Conservation (phyloP, 192 early-diverging fungal species). For the Chytriomyces sp. region DNA sequence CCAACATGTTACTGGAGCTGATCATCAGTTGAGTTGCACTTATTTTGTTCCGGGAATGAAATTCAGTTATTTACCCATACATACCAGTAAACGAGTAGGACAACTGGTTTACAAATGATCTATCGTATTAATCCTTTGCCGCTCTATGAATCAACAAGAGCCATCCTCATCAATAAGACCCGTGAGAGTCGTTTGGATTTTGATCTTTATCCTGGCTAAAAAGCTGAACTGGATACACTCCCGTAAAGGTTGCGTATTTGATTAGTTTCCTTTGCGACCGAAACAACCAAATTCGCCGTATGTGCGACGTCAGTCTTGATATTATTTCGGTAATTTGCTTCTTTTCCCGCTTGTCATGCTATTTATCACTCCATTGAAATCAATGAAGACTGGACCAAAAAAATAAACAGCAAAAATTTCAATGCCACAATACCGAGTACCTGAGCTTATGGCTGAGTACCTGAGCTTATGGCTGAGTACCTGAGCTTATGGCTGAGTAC, state of each 20-base stretch:
- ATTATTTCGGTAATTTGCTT: conserved; percentile 50
- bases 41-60: too few relatives aligned
- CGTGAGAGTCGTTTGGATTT: conserved; percentile 29
- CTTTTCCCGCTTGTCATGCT: not conserved
- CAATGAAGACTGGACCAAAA: conserved; percentile 54
- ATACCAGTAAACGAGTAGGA: conserved; percentile 61
- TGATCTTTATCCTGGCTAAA: not conserved
- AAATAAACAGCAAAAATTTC: conserved; percentile 53
- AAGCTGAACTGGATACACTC: not conserved
- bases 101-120: conserved; percentile 60
- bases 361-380: conserved; percentile 33
- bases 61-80: not conserved
- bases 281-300: conserved; percentile 55
- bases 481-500: conserved; percentile 41
- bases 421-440: conserved; percentile 64
- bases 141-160: conserved; percentile 45
- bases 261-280: conserved; percentile 63
- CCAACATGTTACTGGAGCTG: conserved; percentile 48
- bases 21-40: conserved; percentile 50
- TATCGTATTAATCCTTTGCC: conserved; percentile 58
- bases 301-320: conserved; percentile 60
- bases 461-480: conserved; percentile 41
- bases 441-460: conserved; percentile 43
- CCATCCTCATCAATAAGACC: conserved; percentile 45
- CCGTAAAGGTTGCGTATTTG: conserved; percentile 53